These are phyloP conservation scores for Purpureocillium takamizusanense DNA, from an alignment of 2,329 filamentous ascomycete genomes.

Conservation along the genomic window DNA sequence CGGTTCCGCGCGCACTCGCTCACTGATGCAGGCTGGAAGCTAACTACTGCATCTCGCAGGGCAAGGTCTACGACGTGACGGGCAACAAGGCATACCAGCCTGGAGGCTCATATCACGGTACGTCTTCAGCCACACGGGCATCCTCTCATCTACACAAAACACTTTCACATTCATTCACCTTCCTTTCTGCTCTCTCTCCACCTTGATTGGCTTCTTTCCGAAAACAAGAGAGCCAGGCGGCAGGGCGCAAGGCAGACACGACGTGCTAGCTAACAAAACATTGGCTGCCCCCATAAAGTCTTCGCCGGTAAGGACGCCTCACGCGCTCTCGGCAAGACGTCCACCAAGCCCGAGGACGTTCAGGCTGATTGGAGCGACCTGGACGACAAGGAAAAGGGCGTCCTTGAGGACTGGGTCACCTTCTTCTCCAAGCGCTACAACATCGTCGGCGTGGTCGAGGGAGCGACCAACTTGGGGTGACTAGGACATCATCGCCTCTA, in stretches of 20 bases:
- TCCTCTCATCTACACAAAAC: too few relatives aligned
- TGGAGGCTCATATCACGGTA: slow-evolving; percentile 79
- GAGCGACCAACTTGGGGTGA: slow-evolving; percentile 47
- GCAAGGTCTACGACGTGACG: slow-evolving; percentile 88
- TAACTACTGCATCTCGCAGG: slow-evolving; percentile 37
- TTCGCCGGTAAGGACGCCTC: slow-evolving; percentile 95
- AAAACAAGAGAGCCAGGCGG: too few relatives aligned
- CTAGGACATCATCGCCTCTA: background rate
- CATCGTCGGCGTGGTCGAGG: slow-evolving; percentile 61
- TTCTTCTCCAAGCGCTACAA: slow-evolving; percentile 98
- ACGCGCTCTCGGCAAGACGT: slow-evolving; percentile 79
- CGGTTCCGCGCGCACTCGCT: background rate
- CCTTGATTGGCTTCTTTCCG: too few relatives aligned
- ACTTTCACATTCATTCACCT: too few relatives aligned
- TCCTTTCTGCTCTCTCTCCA: too few relatives aligned
- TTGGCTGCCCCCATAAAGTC: too few relatives aligned
- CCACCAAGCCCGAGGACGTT: slow-evolving; percentile 78
- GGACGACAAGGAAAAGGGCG: slow-evolving; percentile 73
- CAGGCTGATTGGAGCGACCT: slow-evolving; percentile 75
- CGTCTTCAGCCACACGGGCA: slow-evolving; percentile 13
- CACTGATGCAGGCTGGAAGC: background rate
- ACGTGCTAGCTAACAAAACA: too few relatives aligned
- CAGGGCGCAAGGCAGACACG: too few relatives aligned
- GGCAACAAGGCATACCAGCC: slow-evolving; percentile 81
- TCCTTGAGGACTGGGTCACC: slow-evolving; percentile 84